A percentile compares a stretch with the other conserved stretches of the same genome.
Conservation (phyloP, 2,329 filamentous ascomycete genomes). For the Aspergillus eucalypticola region DNA sequence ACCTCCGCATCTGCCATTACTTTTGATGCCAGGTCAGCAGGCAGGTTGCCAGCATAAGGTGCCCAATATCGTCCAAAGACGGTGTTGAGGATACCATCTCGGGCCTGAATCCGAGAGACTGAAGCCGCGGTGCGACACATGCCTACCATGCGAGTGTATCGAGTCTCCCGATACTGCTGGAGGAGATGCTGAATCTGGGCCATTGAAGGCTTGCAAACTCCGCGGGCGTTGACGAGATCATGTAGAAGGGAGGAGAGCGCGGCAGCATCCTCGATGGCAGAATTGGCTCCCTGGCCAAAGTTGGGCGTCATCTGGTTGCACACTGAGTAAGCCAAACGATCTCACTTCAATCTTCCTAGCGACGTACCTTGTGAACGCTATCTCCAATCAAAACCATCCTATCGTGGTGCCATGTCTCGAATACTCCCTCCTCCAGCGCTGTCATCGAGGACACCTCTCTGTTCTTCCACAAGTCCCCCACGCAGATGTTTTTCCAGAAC, state of each 20-base stretch:
- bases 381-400: conserved; percentile 30
- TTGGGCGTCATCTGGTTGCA: conserved; percentile 35
- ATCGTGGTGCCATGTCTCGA: conserved; percentile 27
- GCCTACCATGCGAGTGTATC: conserved; percentile 17
- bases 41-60: conserved; percentile 17
- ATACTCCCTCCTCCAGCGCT: conserved; percentile 27
- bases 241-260: conserved; percentile 35
- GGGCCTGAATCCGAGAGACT: conserved; percentile 21
- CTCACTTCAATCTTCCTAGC: background rate
- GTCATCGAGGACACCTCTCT: conserved; percentile 20
- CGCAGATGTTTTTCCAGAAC: conserved; percentile 19
- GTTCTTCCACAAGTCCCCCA: conserved; percentile 28
- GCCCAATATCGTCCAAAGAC: conserved; percentile 21
- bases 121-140: conserved; percentile 19
- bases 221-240: conserved; percentile 1
- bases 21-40: conserved; percentile 20
- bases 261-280: conserved; percentile 44
- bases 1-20: conserved; percentile 19
- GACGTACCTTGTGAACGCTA: conserved; percentile 29
- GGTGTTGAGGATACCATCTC: conserved; percentile 20
- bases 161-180: conserved; percentile 10
- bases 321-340: background rate
- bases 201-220: background rate
- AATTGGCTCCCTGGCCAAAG: conserved; percentile 44
- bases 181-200: conserved; percentile 8